A percentile compares a stretch with the other conserved stretches of the same genome.
Evolutionary conservation across 139 green algal genomes (phyloP).

Genomic region (Eudorina sp.): DNA sequence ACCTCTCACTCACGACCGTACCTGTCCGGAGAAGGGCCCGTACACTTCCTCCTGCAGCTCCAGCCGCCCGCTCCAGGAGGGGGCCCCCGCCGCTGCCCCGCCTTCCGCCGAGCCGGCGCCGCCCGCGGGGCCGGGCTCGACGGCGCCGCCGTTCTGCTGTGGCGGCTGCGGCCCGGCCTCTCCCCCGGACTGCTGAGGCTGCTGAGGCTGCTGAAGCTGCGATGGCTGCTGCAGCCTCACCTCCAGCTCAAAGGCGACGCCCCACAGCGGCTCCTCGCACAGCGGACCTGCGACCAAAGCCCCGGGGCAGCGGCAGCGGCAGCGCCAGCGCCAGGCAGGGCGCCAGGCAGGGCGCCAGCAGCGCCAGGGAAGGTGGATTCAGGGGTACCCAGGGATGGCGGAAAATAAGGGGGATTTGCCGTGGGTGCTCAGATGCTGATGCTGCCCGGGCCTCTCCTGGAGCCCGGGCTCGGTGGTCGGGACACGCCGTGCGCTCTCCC

Average conservation of each 20-base stretch:
- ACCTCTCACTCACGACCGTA: too few relatives aligned
- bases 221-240: slow-evolving; percentile 47
- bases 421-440: too few relatives aligned
- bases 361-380: too few relatives aligned
- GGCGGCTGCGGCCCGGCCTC: background rate
- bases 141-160: background rate
- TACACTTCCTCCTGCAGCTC: slow-evolving; percentile 89
- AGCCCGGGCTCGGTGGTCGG: too few relatives aligned
- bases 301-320: too few relatives aligned
- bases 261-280: slow-evolving; percentile 97
- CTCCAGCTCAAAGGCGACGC: slow-evolving; percentile 87
- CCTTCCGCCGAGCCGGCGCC: background rate
- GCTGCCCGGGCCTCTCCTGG: too few relatives aligned
- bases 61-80: slow-evolving; percentile 22
- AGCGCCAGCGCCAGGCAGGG: too few relatives aligned
- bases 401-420: too few relatives aligned
- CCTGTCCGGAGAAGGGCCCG: slow-evolving; percentile 88
- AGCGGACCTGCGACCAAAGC: slow-evolving; percentile 88
- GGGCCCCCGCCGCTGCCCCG: background rate
- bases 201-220: slow-evolving; percentile 6
- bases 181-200: background rate
- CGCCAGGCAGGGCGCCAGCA: too few relatives aligned
- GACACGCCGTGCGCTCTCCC: too few relatives aligned
- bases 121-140: background rate
- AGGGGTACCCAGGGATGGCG: too few relatives aligned